Evolutionary conservation across 306 rosid species (phyloP), one percentile per base, ranked within the genome.

Genomic region (Vachellia collinsii): DNA sequence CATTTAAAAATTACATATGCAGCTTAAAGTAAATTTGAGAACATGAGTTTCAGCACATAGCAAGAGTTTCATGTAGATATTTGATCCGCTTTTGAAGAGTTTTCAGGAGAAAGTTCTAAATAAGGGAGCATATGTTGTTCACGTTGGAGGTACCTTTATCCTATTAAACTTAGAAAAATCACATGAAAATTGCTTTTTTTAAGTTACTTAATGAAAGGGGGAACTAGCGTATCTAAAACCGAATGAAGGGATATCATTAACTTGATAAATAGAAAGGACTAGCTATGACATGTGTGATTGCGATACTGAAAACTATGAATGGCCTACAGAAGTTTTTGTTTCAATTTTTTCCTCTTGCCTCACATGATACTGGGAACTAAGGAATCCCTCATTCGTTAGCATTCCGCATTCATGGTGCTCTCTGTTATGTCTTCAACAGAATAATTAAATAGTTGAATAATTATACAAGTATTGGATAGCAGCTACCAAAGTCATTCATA

Each of bases 351-450:
- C 47, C 34, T 48, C 34, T 13, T 41, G 81, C 83, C 77, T 77
- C 7, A 23, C 47, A 10, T 46, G 70, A 77, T 71, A 23, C 84
- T 70, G 76, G 48, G 77, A 73, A 37, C 84, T 71, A 82, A 20
- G n/a, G 77, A 74, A 38, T 74, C 13, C n/a, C 66, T 37, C 50
- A 53, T 64, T 50, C 47, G n/a, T 36, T 19, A 8, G 43, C 16
- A 4, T 72, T 17, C 19, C 4, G 43, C 16, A 4, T 72, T 17
- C 19, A 72, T 8, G 64, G 43, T 50, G 16, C 43, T 50, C 50
- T 50, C 23, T 72, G 34, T 44, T 74, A 16, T 34, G 11, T 8
- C 17, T 34, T 6, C 68, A 74, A 39, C 20, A 56, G 6, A 0
- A 37, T 39, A 56, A 54, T n/a, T 37, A 61, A 80, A 46, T 3